Evolutionary conservation across 805 yeast genomes (phyloP).

Genomic region (Kodamaea hsintzibuensis): DNA sequence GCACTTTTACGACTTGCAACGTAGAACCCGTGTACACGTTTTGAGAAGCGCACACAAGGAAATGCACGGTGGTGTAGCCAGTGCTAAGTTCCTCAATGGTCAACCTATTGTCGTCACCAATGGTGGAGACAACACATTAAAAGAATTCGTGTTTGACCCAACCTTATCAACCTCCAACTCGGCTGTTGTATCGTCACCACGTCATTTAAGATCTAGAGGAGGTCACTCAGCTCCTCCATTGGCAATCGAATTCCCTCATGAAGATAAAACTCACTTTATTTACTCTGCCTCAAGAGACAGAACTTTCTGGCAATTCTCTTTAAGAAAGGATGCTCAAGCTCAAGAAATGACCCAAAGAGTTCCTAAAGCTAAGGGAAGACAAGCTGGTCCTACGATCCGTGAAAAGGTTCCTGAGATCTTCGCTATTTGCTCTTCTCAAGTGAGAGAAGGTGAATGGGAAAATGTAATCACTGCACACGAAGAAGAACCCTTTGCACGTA

Average conservation of each 20-base stretch:
- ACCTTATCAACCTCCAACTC: conserved; percentile 65
- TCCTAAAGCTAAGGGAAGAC: conserved; percentile 39
- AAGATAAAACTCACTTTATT: conserved; percentile 73
- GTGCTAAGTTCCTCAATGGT: conserved; percentile 76
- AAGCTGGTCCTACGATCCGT: conserved; percentile 58
- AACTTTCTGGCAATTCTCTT: conserved; percentile 87
- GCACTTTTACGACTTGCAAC: conserved; percentile 78
- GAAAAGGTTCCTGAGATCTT: conserved; percentile 79
- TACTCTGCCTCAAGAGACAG: conserved; percentile 85
- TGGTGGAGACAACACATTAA: conserved; percentile 88
- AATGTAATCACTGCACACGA: conserved; percentile 87
- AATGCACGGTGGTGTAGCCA: conserved; percentile 72
- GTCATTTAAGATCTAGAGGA: conserved; percentile 89
- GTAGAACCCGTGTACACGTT: conserved; percentile 71
- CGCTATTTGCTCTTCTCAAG: conserved; percentile 67
- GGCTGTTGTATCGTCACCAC: conserved; percentile 80
- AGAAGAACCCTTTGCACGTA: conserved; percentile 78
- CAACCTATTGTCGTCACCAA: conserved; percentile 88
- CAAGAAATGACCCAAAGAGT: conserved; percentile 86
- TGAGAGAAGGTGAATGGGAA: conserved; percentile 91
- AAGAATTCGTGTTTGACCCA: conserved; percentile 93
- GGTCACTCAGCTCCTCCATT: conserved; percentile 96
- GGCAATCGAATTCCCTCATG: conserved; percentile 71
- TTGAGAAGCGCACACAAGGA: conserved; percentile 74
- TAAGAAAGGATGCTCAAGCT: conserved; percentile 94